phyloP scores from a whole-genome alignment of 2,329 filamentous ascomycete genomes.

The Diaporthe batatas region DNA sequence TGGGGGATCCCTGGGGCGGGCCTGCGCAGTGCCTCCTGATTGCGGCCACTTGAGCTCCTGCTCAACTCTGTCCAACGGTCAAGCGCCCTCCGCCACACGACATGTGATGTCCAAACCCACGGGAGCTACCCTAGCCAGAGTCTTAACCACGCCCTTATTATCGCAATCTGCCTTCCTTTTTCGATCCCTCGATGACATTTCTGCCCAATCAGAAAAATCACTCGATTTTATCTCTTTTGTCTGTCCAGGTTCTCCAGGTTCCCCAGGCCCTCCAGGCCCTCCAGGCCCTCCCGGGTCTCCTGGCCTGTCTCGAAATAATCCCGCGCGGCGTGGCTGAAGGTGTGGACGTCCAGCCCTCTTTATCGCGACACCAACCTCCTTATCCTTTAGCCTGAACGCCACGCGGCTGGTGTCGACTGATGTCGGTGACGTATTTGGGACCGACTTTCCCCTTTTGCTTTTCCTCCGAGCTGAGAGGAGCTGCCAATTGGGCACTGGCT shows the following conservation, averaged over 20 bases:
- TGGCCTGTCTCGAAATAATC: background rate
- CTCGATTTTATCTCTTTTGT: slow-evolving; percentile 11
- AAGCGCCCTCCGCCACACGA: slow-evolving; percentile 25
- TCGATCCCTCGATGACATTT: background rate
- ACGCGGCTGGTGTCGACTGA: background rate
- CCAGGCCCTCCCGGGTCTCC: background rate
- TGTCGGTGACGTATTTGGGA: slow-evolving; percentile 7
- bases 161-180: slow-evolving; percentile 20
- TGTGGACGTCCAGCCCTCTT: slow-evolving; percentile 1
- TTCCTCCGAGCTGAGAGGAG: slow-evolving; percentile 18
- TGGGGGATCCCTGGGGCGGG: background rate
- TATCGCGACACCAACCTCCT: slow-evolving; percentile 1
- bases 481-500: background rate
- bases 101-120: slow-evolving; percentile 31
- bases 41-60: slow-evolving; percentile 9
- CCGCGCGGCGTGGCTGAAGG: slow-evolving; percentile 15
- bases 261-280: too few relatives aligned
- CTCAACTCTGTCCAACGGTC: slow-evolving; percentile 5
- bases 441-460: background rate
- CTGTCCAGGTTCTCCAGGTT: too few relatives aligned
- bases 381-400: slow-evolving; percentile 11
- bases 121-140: slow-evolving; percentile 12
- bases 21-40: slow-evolving; percentile 5
- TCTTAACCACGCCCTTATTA: slow-evolving; percentile 7
- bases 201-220: slow-evolving; percentile 18